Evolutionary conservation across 495 filamentous ascomycete species (phyloP).

Genomic region (Penicillium malachiteum): DNA sequence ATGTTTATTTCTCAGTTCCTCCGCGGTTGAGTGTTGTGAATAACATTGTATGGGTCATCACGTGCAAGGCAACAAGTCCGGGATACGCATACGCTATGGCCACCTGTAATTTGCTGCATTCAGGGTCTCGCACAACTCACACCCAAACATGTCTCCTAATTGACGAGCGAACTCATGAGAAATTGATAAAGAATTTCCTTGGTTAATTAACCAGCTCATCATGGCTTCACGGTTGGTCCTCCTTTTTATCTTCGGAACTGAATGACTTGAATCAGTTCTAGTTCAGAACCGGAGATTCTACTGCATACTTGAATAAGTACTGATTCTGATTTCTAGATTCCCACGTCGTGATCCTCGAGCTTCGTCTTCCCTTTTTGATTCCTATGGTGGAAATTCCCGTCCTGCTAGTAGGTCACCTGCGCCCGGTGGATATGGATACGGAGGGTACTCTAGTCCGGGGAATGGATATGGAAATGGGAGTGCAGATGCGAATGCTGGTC

Average conservation of each 20-base stretch:
- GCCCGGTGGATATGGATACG: slow-evolving; percentile 51
- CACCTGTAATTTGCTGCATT: too few species aligned
- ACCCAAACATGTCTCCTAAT: too few species aligned
- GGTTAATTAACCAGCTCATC: neutral
- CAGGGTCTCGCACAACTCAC: too few species aligned
- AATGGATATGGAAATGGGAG: slow-evolving; percentile 37
- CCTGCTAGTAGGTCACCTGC: slow-evolving; percentile 52
- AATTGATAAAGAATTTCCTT: too few species aligned
- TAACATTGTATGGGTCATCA: too few species aligned
- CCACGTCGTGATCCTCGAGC: slow-evolving; percentile 74
- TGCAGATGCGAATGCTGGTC: slow-evolving; percentile 10
- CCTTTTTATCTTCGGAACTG: slow-evolving; percentile 3
- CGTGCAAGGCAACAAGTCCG: too few species aligned
- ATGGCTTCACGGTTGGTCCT: slow-evolving; percentile 34
- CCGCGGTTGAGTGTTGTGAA: too few species aligned
- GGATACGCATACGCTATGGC: too few species aligned
- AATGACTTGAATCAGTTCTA: too few species aligned
- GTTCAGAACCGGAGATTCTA: too few species aligned
- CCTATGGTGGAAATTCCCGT: slow-evolving; percentile 66
- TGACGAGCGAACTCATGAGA: too few species aligned
- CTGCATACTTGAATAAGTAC: neutral
- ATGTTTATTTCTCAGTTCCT: too few species aligned
- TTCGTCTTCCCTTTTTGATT: slow-evolving; percentile 81
- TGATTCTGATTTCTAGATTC: slow-evolving; percentile 46
- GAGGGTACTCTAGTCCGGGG: slow-evolving; percentile 59